These are phyloP conservation scores for Takashimella tepidaria DNA, from an alignment of 1,284 basidiomycete species.

Conservation along the genomic window DNA sequence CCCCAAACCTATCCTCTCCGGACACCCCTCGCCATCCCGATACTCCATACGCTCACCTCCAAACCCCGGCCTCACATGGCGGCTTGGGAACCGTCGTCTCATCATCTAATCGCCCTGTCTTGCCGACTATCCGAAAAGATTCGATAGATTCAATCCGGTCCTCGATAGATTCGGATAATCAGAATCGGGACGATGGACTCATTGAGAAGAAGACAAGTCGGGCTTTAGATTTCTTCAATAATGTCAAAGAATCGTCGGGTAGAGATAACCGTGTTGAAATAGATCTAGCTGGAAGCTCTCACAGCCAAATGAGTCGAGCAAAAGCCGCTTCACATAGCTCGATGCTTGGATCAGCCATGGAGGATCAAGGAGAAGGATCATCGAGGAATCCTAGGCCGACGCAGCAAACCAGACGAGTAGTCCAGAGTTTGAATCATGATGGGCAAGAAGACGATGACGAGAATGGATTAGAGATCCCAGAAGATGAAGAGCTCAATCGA, in stretches of 20 bases:
- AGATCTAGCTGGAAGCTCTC: too few species aligned
- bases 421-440: too few species aligned
- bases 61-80: constrained; percentile 14
- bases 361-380: background rate
- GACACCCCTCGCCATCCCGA: constrained; percentile 22
- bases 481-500: constrained; percentile 12
- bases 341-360: background rate
- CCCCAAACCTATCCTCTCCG: constrained; percentile 25
- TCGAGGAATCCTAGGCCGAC: background rate
- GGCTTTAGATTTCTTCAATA: too few species aligned
- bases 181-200: background rate
- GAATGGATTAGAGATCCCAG: constrained; percentile 7
- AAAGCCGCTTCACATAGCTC: too few species aligned
- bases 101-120: background rate
- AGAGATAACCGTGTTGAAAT: too few species aligned
- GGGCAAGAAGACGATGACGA: background rate
- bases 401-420: background rate
- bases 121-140: background rate
- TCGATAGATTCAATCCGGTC: background rate
- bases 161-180: too few species aligned
- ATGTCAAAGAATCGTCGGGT: too few species aligned
- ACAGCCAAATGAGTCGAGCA: too few species aligned
- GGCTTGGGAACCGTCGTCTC: background rate
- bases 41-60: constrained; percentile 20
- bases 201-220: background rate